Base-by-base conservation (phyloP, 2,329 filamentous ascomycete genomes). In the Zymoseptoria ardabiliae region DNA sequence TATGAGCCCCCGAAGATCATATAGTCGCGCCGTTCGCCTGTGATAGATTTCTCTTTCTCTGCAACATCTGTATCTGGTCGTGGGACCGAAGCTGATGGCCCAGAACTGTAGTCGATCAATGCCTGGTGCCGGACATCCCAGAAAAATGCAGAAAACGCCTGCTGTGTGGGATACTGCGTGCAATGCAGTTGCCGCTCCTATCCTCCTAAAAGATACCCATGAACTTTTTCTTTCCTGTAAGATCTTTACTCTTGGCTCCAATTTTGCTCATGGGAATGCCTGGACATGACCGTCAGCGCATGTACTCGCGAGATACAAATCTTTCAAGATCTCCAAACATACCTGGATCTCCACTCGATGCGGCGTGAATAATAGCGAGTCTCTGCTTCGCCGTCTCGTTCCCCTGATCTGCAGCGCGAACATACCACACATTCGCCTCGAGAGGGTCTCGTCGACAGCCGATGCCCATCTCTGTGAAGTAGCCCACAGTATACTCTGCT, bases 381-480 rank as follows among this genome's bases (percentile, higher is more conserved):
- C 94, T 85, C 69, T 94, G 88, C 73, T 88, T 93, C 55, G 94
- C 94, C 59, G 91, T 85, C 68, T 94, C 90, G 69, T 97, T 92
- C 53, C 93, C 94, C 54, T 90, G 85, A 66, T 96, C 93, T 17
- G 94, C 93, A 4, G 94, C 94, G 74, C 90, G 90, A 66, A 99
- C 93, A 72, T 99, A 99, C 93, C 92, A 97, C 30, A 96, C 90
- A 70, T 99, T 99, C 66, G 94, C 93, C 74, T 97, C 92, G 50
- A 99, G 82, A n/a, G 93, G 86, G 73, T 99, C 94, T 54, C 91
- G 86, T 45, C 91, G 89, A 73, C 91, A 97, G 54, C 94, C 94
- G 68, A 99, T 97, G 63, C 94, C 94, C 90, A 95, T 96, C 74
- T 99, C 94, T 4, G 92, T 97, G 73, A 99, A 99, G 76, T 97